phyloP scores from a whole-genome alignment of 257 asterid genomes.

The Rhazya stricta region DNA sequence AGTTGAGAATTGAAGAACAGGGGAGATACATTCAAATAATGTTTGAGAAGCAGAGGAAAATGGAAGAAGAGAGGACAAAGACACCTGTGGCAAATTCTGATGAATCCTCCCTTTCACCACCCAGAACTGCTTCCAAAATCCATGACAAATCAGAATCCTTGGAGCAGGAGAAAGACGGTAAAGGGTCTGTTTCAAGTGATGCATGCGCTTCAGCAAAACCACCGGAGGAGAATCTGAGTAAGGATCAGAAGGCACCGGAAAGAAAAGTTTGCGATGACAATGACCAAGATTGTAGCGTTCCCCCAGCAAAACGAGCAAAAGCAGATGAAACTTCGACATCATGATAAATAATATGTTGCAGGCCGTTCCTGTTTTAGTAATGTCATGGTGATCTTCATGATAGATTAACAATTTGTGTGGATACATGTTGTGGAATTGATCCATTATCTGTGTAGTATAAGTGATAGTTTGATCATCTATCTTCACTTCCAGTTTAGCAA shows the following conservation, averaged over 20 bases:
- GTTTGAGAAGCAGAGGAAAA: conserved; percentile 63
- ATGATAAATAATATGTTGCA: conserved; percentile 13
- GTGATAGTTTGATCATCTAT: not conserved
- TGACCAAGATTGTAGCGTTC: conserved; percentile 20
- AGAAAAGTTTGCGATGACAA: conserved; percentile 24
- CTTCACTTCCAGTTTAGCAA: not conserved
- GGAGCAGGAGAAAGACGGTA: conserved; percentile 12
- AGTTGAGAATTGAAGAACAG: conserved; percentile 81
- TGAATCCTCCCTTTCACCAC: conserved; percentile 24
- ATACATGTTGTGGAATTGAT: conserved; percentile 16
- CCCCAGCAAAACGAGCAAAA: conserved; percentile 42
- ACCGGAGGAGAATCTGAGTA: conserved; percentile 6
- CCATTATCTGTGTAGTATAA: not conserved
- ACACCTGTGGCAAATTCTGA: conserved; percentile 29
- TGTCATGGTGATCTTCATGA: conserved; percentile 3
- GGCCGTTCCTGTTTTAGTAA: not conserved
- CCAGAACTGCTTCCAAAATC: conserved; percentile 14
- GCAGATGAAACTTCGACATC: conserved; percentile 25
- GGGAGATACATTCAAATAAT: conserved; percentile 70
- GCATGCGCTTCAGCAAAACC: conserved; percentile 13
- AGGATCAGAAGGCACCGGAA: conserved; percentile 28
- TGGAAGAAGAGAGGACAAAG: conserved; percentile 52
- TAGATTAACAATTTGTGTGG: conserved; percentile 13
- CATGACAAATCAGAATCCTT: conserved; percentile 28
- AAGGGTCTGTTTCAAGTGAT: conserved; percentile 17